A percentile compares a stretch with the other conserved stretches of the same genome.
These are phyloP conservation scores for Plasmodium falciparum DNA, from an alignment of 169 alveolate genomes.

Conservation along the genomic window DNA sequence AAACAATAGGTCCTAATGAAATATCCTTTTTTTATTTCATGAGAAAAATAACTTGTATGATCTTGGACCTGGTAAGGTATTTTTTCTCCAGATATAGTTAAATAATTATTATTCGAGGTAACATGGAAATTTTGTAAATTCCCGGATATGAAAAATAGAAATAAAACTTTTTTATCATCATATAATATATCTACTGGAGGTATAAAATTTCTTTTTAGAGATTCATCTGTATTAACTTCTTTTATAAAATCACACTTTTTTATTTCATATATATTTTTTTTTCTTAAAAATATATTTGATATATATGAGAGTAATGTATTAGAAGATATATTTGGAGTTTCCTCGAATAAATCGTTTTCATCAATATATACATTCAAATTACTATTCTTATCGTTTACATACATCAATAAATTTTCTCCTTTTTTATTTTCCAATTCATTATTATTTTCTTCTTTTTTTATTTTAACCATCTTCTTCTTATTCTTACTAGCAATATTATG, in stretches of 20 bases:
- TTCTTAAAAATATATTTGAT: not conserved
- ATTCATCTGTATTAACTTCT: slow-evolving; percentile 36
- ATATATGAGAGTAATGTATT: slow-evolving; percentile 5
- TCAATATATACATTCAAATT: not conserved
- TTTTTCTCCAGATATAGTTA: slow-evolving; percentile 73
- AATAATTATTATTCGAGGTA: slow-evolving; percentile 35
- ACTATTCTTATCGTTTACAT: not conserved
- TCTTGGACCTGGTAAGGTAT: slow-evolving; percentile 45
- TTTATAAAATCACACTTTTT: slow-evolving; percentile 64
- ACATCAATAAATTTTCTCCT: too few relatives aligned
- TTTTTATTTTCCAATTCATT: too few relatives aligned
- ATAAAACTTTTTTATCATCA: slow-evolving; percentile 63
- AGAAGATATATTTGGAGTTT: slow-evolving; percentile 18
- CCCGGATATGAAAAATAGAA: slow-evolving; percentile 71
- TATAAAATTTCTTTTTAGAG: slow-evolving; percentile 13
- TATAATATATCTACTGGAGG: slow-evolving; percentile 72
- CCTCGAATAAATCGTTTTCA: slow-evolving; percentile 11
- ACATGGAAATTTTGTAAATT: slow-evolving; percentile 48
- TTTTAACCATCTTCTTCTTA: too few relatives aligned
- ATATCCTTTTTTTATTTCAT: slow-evolving; percentile 70
- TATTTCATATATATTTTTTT: slow-evolving; percentile 18
- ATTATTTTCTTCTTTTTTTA: too few relatives aligned
- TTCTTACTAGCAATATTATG: too few relatives aligned
- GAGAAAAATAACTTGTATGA: slow-evolving; percentile 36
- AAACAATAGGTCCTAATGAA: slow-evolving; percentile 41